Conservation (phyloP, 306 rosid species). For the Neltuma alba region DNA sequence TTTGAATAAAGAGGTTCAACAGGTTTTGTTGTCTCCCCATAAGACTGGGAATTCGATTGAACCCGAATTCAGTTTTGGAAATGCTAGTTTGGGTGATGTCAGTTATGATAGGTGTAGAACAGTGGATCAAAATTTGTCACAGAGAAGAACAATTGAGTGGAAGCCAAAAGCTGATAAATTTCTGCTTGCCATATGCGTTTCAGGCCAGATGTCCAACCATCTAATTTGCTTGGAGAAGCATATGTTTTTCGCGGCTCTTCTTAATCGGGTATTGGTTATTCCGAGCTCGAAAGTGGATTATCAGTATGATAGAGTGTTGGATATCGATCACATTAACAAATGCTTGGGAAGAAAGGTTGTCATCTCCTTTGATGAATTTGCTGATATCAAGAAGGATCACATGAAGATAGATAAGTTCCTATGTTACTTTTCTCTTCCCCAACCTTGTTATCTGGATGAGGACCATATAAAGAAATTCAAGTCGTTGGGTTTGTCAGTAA, state of each 20-base stretch:
- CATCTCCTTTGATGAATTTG: slow-evolving; percentile 74
- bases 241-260: slow-evolving; percentile 90
- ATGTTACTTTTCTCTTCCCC: slow-evolving; percentile 79
- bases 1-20: slow-evolving; percentile 72
- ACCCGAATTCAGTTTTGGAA: slow-evolving; percentile 41
- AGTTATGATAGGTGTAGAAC: slow-evolving; percentile 62
- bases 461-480: slow-evolving; percentile 70
- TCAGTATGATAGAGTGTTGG: slow-evolving; percentile 73
- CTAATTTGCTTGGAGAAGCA: slow-evolving; percentile 96
- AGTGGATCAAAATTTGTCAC: slow-evolving; percentile 61
- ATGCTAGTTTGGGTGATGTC: slow-evolving; percentile 44
- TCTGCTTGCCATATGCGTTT: slow-evolving; percentile 76
- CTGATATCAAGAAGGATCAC: slow-evolving; percentile 62
- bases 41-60: slow-evolving; percentile 45
- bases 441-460: slow-evolving; percentile 75
- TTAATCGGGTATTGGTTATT: slow-evolving; percentile 74
- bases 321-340: slow-evolving; percentile 73
- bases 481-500: slow-evolving; percentile 65
- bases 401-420: slow-evolving; percentile 70
- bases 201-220: slow-evolving; percentile 97
- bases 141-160: slow-evolving; percentile 80
- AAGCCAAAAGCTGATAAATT: slow-evolving; percentile 69
- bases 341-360: slow-evolving; percentile 87
- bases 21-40: slow-evolving; percentile 67
- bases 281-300: slow-evolving; percentile 84